Evolutionary conservation across 495 filamentous ascomycete species (phyloP), one percentile per base, ranked within the genome.

Genomic region (Tuber aestivum): DNA sequence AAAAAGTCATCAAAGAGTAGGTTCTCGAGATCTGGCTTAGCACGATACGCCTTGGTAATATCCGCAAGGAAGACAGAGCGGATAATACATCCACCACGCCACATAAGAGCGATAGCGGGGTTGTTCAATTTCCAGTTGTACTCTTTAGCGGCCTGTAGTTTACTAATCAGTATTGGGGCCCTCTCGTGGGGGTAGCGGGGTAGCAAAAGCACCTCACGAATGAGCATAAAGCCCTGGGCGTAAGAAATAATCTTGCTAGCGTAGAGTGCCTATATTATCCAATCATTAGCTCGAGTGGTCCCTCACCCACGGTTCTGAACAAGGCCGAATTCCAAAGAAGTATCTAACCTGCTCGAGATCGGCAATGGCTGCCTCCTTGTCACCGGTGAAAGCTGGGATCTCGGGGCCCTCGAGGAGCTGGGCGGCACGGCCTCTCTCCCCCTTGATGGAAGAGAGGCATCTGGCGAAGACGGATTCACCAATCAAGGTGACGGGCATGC

Each of bases 181-280:
- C 18, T 42, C 18, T 27, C 16, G 44, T 21, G 69, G 42, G 48
- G 38, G 69, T 42, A 74, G 38, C 32, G 41, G 38, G 48, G 10
- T 45, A 16, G 38, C 32, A 69, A 71, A 85, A 92, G 86, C 86
- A 97, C 94, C 86, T 97, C 91, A 88, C 98, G 95, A 89, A 99
- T 97, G 83, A 99, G 90, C 96, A 99, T 99, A 89, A 99, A 99
- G 84, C 95, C 95, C 86, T 99, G 95, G 79, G 95, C 93, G 84
- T 99, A 99, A 50, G 95, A 99, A 86, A 99, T 97, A 83, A 99
- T 98, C 91, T 99, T 99, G 76, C 95, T 98, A 74, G 95, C 95
- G 82, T 99, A 99, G 75, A 99, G 90, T 76, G 95, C 95, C 81
- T 83, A 41, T 27, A 74, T 50, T 20, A 2, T 37, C n/a, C 12